A percentile compares a stretch with the other conserved stretches of the same genome.
Evolutionary conservation across 768 basidiomycete genomes (phyloP).

Genomic region (Pleurotus sapidus): DNA sequence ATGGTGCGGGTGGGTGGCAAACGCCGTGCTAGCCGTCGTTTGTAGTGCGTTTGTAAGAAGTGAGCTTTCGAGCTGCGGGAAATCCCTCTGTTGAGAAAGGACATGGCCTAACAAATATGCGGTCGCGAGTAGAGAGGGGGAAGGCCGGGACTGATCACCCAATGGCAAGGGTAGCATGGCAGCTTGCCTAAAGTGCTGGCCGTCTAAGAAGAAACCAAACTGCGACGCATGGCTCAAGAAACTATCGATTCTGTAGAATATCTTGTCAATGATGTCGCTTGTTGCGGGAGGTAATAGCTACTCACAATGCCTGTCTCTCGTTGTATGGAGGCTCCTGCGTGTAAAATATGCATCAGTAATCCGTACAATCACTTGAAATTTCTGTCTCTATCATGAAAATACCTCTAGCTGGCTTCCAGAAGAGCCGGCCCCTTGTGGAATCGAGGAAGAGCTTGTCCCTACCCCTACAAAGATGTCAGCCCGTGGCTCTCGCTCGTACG

Average conservation of each 20-base stretch:
- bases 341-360: background rate
- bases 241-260: constrained; percentile 21
- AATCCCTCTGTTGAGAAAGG: constrained; percentile 22
- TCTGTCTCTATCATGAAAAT: background rate
- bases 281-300: background rate
- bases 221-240: constrained; percentile 42
- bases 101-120: constrained; percentile 36
- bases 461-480: background rate
- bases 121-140: constrained; percentile 33
- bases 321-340: background rate
- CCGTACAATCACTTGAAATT: background rate
- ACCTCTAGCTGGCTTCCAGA: background rate
- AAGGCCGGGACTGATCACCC: constrained; percentile 28
- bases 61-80: constrained; percentile 24
- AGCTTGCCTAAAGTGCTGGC: constrained; percentile 35
- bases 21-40: constrained; percentile 32
- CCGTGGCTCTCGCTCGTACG: no score
- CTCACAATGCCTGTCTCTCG: background rate
- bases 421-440: background rate
- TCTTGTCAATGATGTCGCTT: background rate
- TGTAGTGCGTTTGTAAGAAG: constrained; percentile 39
- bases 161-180: constrained; percentile 24
- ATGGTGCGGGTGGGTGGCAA: constrained; percentile 34
- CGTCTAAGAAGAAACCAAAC: constrained; percentile 53
- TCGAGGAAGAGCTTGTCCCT: background rate